These are phyloP conservation scores for Centella asiatica DNA, from an alignment of 129 eudicot genomes.

Conservation along the genomic window DNA sequence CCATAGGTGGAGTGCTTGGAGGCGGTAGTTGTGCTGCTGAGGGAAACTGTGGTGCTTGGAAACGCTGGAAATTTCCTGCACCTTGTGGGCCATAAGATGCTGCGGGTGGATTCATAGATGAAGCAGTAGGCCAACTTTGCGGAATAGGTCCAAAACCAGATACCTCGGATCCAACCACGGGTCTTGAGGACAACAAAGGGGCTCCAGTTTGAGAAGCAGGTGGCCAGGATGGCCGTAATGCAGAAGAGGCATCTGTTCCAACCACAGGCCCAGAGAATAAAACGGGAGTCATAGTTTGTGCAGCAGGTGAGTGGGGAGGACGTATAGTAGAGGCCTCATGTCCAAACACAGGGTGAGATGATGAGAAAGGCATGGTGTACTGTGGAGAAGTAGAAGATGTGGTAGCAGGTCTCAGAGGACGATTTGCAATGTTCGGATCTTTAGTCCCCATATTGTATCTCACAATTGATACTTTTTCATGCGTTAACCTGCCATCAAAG, in stretches of 20 bases:
- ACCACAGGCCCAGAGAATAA: slow-evolving; percentile 60
- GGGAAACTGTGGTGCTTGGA: slow-evolving; percentile 52
- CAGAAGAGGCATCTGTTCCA: slow-evolving; percentile 57
- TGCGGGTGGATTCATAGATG: slow-evolving; percentile 36
- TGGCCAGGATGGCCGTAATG: slow-evolving; percentile 43
- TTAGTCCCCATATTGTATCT: slow-evolving; percentile 63
- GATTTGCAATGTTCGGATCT: slow-evolving; percentile 48
- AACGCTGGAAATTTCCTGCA: slow-evolving; percentile 53
- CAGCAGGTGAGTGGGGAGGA: too few relatives aligned
- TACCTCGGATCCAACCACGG: slow-evolving; percentile 39
- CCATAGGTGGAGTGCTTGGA: slow-evolving; percentile 32
- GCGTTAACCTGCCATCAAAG: slow-evolving; percentile 24
- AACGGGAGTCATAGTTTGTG: too few relatives aligned
- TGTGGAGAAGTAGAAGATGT: slow-evolving; percentile 44
- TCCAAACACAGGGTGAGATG: slow-evolving; percentile 69
- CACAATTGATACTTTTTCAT: slow-evolving; percentile 24
- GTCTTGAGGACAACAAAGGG: slow-evolving; percentile 48
- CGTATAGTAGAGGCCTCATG: slow-evolving; percentile 49
- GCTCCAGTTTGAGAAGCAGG: slow-evolving; percentile 31
- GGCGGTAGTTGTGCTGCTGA: slow-evolving; percentile 40
- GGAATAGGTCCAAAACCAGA: slow-evolving; percentile 47
- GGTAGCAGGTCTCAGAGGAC: slow-evolving; percentile 44
- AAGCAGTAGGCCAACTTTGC: slow-evolving; percentile 24
- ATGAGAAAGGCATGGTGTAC: slow-evolving; percentile 25
- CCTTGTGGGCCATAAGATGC: slow-evolving; percentile 54